Evolutionary conservation across 768 basidiomycete genomes (phyloP).

Genomic region (Boletus speciosus): DNA sequence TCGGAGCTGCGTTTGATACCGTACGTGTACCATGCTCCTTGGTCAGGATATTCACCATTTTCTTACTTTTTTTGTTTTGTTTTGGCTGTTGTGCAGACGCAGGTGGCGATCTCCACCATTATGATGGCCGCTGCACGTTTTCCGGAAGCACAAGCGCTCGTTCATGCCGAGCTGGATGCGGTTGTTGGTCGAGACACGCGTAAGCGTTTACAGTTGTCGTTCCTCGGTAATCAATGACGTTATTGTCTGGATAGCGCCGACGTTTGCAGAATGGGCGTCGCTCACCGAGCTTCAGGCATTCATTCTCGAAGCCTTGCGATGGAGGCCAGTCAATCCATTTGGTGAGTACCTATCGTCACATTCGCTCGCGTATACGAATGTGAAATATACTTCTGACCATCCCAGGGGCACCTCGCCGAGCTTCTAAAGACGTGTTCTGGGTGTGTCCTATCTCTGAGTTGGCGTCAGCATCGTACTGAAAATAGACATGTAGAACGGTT

Average conservation of each 20-base stretch:
- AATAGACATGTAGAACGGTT: conserved; percentile 27
- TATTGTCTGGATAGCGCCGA: conserved; percentile 30
- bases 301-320: conserved; percentile 36
- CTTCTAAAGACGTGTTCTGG: conserved; percentile 27
- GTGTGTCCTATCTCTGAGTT: conserved; percentile 4
- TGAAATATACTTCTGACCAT: too few relatives aligned
- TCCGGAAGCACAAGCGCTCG: conserved; percentile 32
- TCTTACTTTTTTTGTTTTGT: not conserved
- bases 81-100: conserved; percentile 15
- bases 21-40: conserved; percentile 12
- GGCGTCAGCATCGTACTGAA: not conserved
- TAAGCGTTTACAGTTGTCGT: conserved; percentile 9
- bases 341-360: conserved; percentile 14
- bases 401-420: conserved; percentile 23
- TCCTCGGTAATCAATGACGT: not conserved
- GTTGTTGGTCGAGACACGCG: conserved; percentile 35
- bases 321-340: conserved; percentile 36
- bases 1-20: conserved; percentile 62
- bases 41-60: not conserved
- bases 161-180: conserved; percentile 37
- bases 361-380: too few relatives aligned
- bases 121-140: conserved; percentile 38
- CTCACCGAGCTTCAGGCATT: conserved; percentile 38
- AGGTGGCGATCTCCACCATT: conserved; percentile 26
- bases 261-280: conserved; percentile 32